phyloP scores from a whole-genome alignment of 1,284 basidiomycete genomes.

The Phlebopus sp. region DNA sequence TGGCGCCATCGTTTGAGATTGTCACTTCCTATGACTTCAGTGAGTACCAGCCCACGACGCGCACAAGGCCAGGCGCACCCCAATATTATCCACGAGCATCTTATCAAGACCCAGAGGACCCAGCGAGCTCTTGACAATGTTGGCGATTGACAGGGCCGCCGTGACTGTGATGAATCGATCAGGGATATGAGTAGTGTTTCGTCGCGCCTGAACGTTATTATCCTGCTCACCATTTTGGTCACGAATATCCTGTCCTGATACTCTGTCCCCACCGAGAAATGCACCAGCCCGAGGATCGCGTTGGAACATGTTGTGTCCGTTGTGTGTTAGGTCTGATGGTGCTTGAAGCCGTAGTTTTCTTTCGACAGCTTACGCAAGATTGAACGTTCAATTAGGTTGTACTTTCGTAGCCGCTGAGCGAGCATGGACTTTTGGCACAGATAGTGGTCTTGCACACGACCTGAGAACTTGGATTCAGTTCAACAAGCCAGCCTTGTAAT shows the following conservation, averaged over 20 bases:
- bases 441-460: no score
- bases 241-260: slow-evolving; percentile 93
- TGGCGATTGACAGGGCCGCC: slow-evolving; percentile 95
- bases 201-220: slow-evolving; percentile 17
- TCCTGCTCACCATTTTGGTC: slow-evolving; percentile 84
- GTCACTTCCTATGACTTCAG: slow-evolving; percentile 79
- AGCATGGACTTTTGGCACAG: no score
- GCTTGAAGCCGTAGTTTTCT: not conserved
- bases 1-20: slow-evolving; percentile 99
- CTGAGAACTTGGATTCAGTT: slow-evolving; percentile 2
- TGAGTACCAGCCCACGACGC: slow-evolving; percentile 8
- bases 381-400: not conserved
- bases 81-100: slow-evolving; percentile 99
- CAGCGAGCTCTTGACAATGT: slow-evolving; percentile 95
- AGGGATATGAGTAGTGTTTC: slow-evolving; percentile 7
- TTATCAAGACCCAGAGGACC: slow-evolving; percentile 96
- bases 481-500: no score
- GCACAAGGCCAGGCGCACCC: slow-evolving; percentile 51
- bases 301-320: slow-evolving; percentile 61
- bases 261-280: slow-evolving; percentile 91
- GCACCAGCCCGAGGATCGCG: slow-evolving; percentile 84
- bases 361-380: slow-evolving; percentile 28
- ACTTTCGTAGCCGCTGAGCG: no score
- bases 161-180: slow-evolving; percentile 58
- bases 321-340: not conserved